These are phyloP conservation scores for Amborella trichopoda DNA, from an alignment of 164 flowering plant species.

Conservation along the genomic window DNA sequence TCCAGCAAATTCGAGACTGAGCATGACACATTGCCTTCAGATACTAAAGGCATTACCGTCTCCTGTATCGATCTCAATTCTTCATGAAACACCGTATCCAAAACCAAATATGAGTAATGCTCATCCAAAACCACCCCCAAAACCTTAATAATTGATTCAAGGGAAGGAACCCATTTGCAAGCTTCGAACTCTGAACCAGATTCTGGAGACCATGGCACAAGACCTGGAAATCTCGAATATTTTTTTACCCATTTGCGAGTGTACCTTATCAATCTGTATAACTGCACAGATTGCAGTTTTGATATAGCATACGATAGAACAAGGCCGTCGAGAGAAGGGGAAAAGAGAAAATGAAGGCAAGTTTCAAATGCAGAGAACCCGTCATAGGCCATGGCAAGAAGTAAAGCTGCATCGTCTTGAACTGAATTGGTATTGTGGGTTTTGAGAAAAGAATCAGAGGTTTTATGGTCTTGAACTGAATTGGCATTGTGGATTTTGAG, in stretches of 20 bases:
- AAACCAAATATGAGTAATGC: conserved; percentile 58
- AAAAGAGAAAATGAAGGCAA: conserved; percentile 69
- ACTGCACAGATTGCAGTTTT: conserved; percentile 45
- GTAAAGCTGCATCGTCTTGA: conserved; percentile 46
- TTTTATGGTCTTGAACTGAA: no score
- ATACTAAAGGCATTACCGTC: conserved; percentile 34
- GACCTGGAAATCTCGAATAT: conserved; percentile 78
- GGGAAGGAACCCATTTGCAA: conserved; percentile 67
- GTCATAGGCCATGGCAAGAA: conserved; percentile 74
- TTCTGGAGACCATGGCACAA: conserved; percentile 37
- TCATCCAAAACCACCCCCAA: conserved; percentile 65
- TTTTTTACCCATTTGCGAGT: conserved; percentile 81
- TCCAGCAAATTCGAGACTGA: conserved; percentile 31
- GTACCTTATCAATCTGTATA: conserved; percentile 46
- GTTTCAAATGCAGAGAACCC: conserved; percentile 55
- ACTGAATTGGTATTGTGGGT: no score
- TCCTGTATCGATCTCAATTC: conserved; percentile 46
- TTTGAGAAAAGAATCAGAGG: no score
- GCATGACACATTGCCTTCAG: conserved; percentile 51
- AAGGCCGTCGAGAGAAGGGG: conserved; percentile 46
- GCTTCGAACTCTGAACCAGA: conserved; percentile 30
- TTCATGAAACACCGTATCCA: conserved; percentile 53
- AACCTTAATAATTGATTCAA: conserved; percentile 41
- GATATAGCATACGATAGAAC: conserved; percentile 41
- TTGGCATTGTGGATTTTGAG: no score